Conservation (phyloP, 495 filamentous ascomycete species). For the Platismatia glauca region DNA sequence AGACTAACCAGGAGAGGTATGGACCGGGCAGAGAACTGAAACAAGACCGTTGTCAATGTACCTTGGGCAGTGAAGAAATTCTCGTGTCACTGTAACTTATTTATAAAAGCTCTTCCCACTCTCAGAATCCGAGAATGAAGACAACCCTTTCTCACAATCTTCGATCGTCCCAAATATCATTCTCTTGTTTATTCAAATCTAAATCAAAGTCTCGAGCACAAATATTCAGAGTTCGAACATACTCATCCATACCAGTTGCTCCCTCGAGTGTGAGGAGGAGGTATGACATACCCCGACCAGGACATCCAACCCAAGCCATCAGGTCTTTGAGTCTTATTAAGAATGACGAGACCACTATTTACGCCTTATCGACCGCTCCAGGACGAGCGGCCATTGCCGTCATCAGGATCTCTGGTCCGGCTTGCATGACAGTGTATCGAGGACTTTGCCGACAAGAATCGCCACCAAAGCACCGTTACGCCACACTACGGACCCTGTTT, state of each 20-base stretch:
- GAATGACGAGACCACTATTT: constrained; percentile 56
- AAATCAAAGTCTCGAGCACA: background rate
- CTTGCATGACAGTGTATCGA: constrained; percentile 64
- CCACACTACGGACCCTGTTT: constrained; percentile 67
- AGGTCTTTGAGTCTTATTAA: background rate
- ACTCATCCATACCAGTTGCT: background rate
- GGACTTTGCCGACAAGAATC: constrained; percentile 58
- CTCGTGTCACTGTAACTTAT: no score
- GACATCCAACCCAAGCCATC: background rate
- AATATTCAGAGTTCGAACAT: background rate
- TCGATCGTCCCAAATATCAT: background rate
- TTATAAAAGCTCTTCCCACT: background rate
- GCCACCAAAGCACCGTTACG: constrained; percentile 64
- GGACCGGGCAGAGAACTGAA: no score
- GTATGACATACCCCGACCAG: background rate
- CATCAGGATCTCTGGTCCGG: constrained; percentile 76
- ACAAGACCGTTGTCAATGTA: no score
- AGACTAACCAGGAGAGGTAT: no score
- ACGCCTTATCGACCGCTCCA: constrained; percentile 79
- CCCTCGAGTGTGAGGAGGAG: background rate
- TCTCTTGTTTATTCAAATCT: background rate
- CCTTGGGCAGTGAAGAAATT: no score
- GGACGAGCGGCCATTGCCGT: constrained; percentile 89
- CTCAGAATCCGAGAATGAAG: background rate
- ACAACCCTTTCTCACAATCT: background rate